Conservation (phyloP, 2,329 filamentous ascomycete genomes). For the Penicillium freii region DNA sequence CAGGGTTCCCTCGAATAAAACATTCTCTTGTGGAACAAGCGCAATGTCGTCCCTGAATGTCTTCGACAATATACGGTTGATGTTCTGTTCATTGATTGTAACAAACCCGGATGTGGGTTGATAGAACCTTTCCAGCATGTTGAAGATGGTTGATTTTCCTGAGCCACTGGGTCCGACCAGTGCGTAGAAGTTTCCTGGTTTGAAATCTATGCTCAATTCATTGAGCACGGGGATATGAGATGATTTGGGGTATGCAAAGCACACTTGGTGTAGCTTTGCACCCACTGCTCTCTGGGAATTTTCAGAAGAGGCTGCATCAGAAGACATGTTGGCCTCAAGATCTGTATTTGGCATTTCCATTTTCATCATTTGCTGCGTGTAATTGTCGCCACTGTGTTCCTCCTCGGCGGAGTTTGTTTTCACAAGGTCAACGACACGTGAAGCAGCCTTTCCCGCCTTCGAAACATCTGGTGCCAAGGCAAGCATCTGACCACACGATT, state of each 20-base stretch:
- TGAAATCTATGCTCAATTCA: slow-evolving; percentile 49
- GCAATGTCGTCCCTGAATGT: slow-evolving; percentile 44
- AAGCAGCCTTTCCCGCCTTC: slow-evolving; percentile 60
- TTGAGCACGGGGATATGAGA: too few species aligned
- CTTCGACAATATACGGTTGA: too few species aligned
- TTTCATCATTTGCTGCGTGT: too few species aligned
- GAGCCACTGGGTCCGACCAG: slow-evolving; percentile 65
- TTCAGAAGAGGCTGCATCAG: too few species aligned
- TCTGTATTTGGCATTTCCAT: too few species aligned
- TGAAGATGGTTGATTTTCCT: slow-evolving; percentile 66
- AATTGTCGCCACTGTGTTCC: not conserved
- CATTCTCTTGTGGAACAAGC: slow-evolving; percentile 48
- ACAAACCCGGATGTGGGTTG: slow-evolving; percentile 33
- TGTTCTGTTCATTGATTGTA: too few species aligned
- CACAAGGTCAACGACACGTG: slow-evolving; percentile 48
- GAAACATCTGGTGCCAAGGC: slow-evolving; percentile 71
- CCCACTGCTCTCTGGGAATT: too few species aligned
- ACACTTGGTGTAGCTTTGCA: not conserved
- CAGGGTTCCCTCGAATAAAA: slow-evolving; percentile 49
- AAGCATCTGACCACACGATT: slow-evolving; percentile 72
- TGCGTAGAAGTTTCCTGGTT: slow-evolving; percentile 60
- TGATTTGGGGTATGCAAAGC: not conserved
- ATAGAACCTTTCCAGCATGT: slow-evolving; percentile 57
- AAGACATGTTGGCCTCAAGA: too few species aligned
- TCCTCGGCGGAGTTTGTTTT: not conserved